Evolutionary conservation across 2,329 filamentous ascomycete species (phyloP), one percentile per base, ranked within the genome.

Genomic region (Myriosclerotinia duriaeana): DNA sequence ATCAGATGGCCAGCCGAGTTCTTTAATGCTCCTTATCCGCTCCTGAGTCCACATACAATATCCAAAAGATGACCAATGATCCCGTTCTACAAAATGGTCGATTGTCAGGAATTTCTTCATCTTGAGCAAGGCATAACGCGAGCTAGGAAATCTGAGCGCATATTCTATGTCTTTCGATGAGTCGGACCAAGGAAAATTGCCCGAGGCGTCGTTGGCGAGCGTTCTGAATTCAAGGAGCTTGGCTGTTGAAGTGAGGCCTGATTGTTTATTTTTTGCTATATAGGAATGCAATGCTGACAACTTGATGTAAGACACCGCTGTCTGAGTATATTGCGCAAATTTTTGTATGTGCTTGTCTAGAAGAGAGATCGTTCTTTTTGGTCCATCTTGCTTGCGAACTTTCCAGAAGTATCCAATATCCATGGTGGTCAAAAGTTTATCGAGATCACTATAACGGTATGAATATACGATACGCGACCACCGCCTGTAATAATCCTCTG

Each of bases 361-460:
- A 9, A 59, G 26, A 48, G 55, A 17, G n/a, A 59, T 59, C 42
- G 4, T 9, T 22, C 22, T 20, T 17, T 34, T 46, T 11, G 42
- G 55, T 22, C 5, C 40, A 59, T 59, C 20, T 34, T 59, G 55
- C 40, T 22, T 59, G 30, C 55, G 26, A 36, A 59, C 26, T 12
- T 48, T 40, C 44, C 44, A 61, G 12, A 61, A 61, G n/a, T 38
- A 52, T 22, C 46, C 44, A 36, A 52, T 17, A 36, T 44, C 58
- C 44, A 50, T 52, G 34, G 5, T 22, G 44, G 34, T 15, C 20
- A 60, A 36, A 14, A 17, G 8, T n/a, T 11, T 8, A 5, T 15
- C n/a, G 14, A 52, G 44, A 1, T 20, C 5, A n/a, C 26, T 36
- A 36, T 34, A 34, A 46, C 30, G 26, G 1, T 59, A n/a, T 11